Percentiles rank a stretch among this genome's conserved stretches.
phyloP scores from a whole-genome alignment of 768 basidiomycete species.

The Boletus patriciae region DNA sequence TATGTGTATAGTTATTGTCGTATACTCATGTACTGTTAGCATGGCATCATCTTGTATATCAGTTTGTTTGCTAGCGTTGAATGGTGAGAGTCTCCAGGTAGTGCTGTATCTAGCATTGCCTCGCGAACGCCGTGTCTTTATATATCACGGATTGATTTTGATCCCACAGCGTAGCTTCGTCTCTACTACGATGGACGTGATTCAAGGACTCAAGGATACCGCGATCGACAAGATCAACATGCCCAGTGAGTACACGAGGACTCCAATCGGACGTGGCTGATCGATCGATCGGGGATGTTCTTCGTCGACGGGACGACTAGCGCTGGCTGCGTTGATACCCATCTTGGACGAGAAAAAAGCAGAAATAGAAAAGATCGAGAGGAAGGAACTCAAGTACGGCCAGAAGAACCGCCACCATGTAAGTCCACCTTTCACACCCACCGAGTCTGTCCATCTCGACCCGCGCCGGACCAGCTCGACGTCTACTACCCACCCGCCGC shows the following conservation, averaged over 20 bases:
- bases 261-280: not conserved
- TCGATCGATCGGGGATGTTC: not conserved
- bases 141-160: not conserved
- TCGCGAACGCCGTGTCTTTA: not conserved
- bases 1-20: not conserved
- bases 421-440: no score
- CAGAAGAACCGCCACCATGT: slow-evolving; percentile 41
- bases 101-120: not conserved
- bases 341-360: slow-evolving; percentile 47
- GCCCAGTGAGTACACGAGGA: slow-evolving; percentile 32
- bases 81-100: not conserved
- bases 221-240: slow-evolving; percentile 34
- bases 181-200: slow-evolving; percentile 35
- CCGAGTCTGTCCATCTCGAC: not conserved
- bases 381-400: slow-evolving; percentile 60
- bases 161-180: not conserved
- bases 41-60: not conserved
- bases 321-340: slow-evolving; percentile 48
- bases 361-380: slow-evolving; percentile 48
- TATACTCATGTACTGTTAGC: not conserved
- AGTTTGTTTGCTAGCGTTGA: not conserved
- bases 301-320: slow-evolving; percentile 30
- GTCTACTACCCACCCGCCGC: slow-evolving; percentile 56
- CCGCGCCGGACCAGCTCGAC: slow-evolving; percentile 48
- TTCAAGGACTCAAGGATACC: slow-evolving; percentile 33